Conservation (phyloP, 306 rosid genomes). For the Prunus kanzakura region DNA sequence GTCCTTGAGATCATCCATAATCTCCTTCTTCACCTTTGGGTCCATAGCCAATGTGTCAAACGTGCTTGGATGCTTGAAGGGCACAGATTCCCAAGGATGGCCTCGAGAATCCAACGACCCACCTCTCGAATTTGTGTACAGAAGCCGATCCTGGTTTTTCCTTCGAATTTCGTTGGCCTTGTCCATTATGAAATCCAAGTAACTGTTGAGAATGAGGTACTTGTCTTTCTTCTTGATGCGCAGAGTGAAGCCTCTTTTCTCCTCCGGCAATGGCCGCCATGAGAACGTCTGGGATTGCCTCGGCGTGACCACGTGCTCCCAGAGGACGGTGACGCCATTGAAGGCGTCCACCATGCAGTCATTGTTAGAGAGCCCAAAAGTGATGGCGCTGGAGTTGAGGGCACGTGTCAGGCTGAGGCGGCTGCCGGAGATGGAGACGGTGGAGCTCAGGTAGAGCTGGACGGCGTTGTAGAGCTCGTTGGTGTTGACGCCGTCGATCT, state of each 20-base stretch:
- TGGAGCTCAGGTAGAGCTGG: slow-evolving; percentile 79
- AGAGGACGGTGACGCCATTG: slow-evolving; percentile 61
- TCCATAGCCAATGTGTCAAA: slow-evolving; percentile 94
- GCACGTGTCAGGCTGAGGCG: slow-evolving; percentile 88
- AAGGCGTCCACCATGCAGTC: slow-evolving; percentile 75
- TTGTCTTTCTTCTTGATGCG: slow-evolving; percentile 71
- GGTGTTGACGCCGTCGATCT: slow-evolving; percentile 95
- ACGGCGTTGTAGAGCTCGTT: slow-evolving; percentile 99
- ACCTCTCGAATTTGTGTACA: slow-evolving; percentile 85
- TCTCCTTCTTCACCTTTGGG: slow-evolving; percentile 52
- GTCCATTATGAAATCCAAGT: slow-evolving; percentile 81
- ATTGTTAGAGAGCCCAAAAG: slow-evolving; percentile 82
- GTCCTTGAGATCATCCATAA: slow-evolving; percentile 75
- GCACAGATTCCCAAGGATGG: slow-evolving; percentile 98
- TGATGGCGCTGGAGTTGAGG: slow-evolving; percentile 76
- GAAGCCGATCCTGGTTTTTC: slow-evolving; percentile 73
- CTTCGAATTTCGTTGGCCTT: slow-evolving; percentile 74
- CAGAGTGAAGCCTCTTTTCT: slow-evolving; percentile 83
- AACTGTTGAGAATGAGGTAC: slow-evolving; percentile 43
- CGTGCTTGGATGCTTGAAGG: slow-evolving; percentile 92
- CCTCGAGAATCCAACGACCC: slow-evolving; percentile 88
- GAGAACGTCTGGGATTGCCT: slow-evolving; percentile 76
- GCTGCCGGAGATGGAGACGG: slow-evolving; percentile 60
- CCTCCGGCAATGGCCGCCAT: slow-evolving; percentile 91
- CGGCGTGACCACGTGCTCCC: slow-evolving; percentile 92